A percentile compares a stretch with the other conserved stretches of the same genome.
These are phyloP conservation scores for Clitoria ternatea DNA, from an alignment of 306 rosid species.

Conservation along the genomic window DNA sequence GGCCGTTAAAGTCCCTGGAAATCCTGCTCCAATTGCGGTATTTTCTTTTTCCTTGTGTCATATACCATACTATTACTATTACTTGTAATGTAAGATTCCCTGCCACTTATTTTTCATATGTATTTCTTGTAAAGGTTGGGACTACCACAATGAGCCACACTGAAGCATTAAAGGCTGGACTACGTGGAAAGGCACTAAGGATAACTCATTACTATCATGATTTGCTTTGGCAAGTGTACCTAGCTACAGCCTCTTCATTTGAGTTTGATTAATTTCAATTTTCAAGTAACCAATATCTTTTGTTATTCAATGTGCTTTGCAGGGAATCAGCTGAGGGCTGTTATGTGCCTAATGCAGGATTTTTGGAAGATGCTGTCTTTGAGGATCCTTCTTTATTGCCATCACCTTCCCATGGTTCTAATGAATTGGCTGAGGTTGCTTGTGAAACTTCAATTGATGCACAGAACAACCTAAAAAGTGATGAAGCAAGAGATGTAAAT, in stretches of 20 bases:
- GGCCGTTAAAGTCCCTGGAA: constrained; percentile 95
- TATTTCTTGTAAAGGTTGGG: constrained; percentile 70
- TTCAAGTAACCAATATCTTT: neutral
- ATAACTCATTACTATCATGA: constrained; percentile 84
- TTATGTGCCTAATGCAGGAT: constrained; percentile 88
- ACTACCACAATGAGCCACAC: constrained; percentile 80
- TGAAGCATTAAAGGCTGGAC: constrained; percentile 76
- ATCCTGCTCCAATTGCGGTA: constrained; percentile 94
- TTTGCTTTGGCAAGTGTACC: constrained; percentile 69
- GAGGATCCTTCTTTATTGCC: constrained; percentile 66
- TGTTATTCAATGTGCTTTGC: constrained; percentile 19
- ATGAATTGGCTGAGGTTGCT: constrained; percentile 33
- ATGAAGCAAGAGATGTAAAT: constrained; percentile 35
- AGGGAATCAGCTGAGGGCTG: constrained; percentile 78
- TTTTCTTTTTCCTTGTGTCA: too few relatives aligned
- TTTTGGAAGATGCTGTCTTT: constrained; percentile 73
- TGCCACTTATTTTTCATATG: too few relatives aligned
- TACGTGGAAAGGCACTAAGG: constrained; percentile 88
- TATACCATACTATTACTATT: too few relatives aligned
- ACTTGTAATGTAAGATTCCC: too few relatives aligned
- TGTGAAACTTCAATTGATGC: constrained; percentile 39
- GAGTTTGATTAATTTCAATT: neutral
- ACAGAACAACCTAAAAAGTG: constrained; percentile 21
- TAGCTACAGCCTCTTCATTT: constrained; percentile 5
- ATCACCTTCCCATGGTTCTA: constrained; percentile 38